A percentile compares a stretch with the other conserved stretches of the same genome.
phyloP scores from a whole-genome alignment of 2,329 filamentous ascomycete species.

The Endoconidiophora laricicola region DNA sequence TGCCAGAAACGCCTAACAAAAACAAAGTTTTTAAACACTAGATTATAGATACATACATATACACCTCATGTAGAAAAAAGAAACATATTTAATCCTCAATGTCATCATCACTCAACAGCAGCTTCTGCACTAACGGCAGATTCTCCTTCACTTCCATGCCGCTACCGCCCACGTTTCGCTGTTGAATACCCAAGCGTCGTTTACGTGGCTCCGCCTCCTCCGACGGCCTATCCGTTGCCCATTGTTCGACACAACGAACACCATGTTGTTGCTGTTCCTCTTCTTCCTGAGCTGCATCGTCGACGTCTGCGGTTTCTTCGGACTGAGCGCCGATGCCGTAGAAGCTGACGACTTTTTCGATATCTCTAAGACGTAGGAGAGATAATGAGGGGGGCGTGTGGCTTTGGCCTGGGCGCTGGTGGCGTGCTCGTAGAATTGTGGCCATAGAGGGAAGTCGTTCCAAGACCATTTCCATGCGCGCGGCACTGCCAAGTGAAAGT shows the following conservation, averaged over 20 bases:
- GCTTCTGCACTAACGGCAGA: constrained; percentile 36
- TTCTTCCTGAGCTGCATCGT: constrained; percentile 29
- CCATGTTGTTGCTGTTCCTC: constrained; percentile 26
- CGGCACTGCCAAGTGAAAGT: constrained; percentile 46
- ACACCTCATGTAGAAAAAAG: background rate
- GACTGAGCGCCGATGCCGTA: constrained; percentile 33
- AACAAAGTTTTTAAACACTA: background rate
- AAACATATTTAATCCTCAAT: constrained; percentile 46
- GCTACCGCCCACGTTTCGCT: constrained; percentile 15
- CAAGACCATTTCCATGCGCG: constrained; percentile 58
- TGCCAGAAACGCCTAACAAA: no score
- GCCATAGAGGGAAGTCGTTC: constrained; percentile 78
- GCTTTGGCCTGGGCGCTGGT: constrained; percentile 6
- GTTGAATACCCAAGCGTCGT: constrained; percentile 24
- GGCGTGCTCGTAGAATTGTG: constrained; percentile 34
- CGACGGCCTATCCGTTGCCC: constrained; percentile 44
- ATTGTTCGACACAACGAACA: constrained; percentile 20
- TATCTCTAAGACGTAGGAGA: constrained; percentile 31
- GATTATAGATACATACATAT: background rate
- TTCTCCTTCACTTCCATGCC: constrained; percentile 25
- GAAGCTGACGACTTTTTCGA: constrained; percentile 54
- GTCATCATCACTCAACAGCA: constrained; percentile 68
- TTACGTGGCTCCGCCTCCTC: constrained; percentile 37
- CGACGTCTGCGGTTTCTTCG: constrained; percentile 13
- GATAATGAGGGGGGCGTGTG: background rate